Conservation (phyloP, 352 stramenopile genomes). For the Globisporangium nunn region DNA sequence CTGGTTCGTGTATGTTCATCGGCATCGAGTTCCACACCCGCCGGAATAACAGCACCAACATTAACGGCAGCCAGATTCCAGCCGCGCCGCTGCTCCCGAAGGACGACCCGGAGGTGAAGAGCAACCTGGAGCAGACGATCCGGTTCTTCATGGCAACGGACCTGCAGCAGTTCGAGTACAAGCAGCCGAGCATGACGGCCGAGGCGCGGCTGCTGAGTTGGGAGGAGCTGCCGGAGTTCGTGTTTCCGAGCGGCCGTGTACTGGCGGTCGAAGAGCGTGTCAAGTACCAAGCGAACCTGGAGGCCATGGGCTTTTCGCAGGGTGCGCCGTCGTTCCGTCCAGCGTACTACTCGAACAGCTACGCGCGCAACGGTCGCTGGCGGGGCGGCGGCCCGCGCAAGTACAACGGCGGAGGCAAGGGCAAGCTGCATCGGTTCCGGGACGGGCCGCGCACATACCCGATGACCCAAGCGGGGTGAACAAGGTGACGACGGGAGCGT, state of each 20-base stretch:
- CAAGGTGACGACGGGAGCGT: not conserved
- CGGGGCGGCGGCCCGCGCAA: slow-evolving; percentile 32
- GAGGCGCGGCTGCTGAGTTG: slow-evolving; percentile 45
- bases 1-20: slow-evolving; percentile 77
- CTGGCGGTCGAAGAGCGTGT: slow-evolving; percentile 42
- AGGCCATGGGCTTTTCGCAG: slow-evolving; percentile 45
- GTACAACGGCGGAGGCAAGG: slow-evolving; percentile 34
- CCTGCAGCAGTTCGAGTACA: slow-evolving; percentile 75
- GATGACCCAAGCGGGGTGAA: slow-evolving; percentile 12
- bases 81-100: slow-evolving; percentile 19
- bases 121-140: slow-evolving; percentile 69
- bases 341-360: slow-evolving; percentile 36
- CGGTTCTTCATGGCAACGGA: slow-evolving; percentile 81
- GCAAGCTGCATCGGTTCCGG: slow-evolving; percentile 28
- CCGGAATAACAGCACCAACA: slow-evolving; percentile 14
- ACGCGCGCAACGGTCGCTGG: slow-evolving; percentile 46
- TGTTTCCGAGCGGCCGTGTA: slow-evolving; percentile 45
- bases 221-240: slow-evolving; percentile 62
- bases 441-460: slow-evolving; percentile 9
- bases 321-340: slow-evolving; percentile 38
- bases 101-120: slow-evolving; percentile 66
- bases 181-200: slow-evolving; percentile 57
- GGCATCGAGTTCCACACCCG: slow-evolving; percentile 67
- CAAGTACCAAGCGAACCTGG: slow-evolving; percentile 57
- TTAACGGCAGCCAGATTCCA: not conserved